Conservation (phyloP, 305 asterid genomes). For the Fraxinus floribunda region DNA sequence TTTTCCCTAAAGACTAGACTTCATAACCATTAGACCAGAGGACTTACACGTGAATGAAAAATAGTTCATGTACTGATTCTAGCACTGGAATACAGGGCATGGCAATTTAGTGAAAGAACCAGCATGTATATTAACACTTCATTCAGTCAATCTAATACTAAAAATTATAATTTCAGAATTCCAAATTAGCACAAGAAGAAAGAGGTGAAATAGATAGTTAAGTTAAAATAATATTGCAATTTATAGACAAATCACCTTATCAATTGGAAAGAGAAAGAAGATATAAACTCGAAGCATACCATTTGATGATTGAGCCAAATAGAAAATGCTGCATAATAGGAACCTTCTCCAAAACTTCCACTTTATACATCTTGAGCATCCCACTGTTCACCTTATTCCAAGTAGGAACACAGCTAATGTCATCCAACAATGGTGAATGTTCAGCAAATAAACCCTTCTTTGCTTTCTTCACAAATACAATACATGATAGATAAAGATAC, state of each 20-base stretch:
- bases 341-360: slow-evolving; percentile 84
- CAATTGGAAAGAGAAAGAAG: slow-evolving; percentile 8
- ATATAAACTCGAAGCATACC: slow-evolving; percentile 47
- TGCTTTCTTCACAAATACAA: slow-evolving; percentile 74
- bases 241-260: slow-evolving; percentile 4
- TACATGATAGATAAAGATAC: slow-evolving; percentile 72
- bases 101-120: not conserved
- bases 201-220: not conserved
- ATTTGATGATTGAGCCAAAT: slow-evolving; percentile 77
- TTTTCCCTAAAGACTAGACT: not conserved
- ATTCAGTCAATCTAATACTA: slow-evolving; percentile 3
- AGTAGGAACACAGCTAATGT: slow-evolving; percentile 82
- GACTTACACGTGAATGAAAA: not conserved
- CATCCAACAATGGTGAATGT: slow-evolving; percentile 95
- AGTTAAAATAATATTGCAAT: slow-evolving; percentile 1
- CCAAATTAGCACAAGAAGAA: not conserved
- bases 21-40: not conserved
- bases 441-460: slow-evolving; percentile 88
- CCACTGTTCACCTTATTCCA: slow-evolving; percentile 91
- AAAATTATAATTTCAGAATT: not conserved
- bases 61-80: not conserved
- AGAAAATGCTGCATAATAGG: slow-evolving; percentile 95
- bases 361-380: slow-evolving; percentile 84
- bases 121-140: not conserved
- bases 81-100: not conserved